These are phyloP conservation scores for Aureobasidium sp. DNA, from an alignment of 2,329 filamentous ascomycete genomes.

Conservation along the genomic window DNA sequence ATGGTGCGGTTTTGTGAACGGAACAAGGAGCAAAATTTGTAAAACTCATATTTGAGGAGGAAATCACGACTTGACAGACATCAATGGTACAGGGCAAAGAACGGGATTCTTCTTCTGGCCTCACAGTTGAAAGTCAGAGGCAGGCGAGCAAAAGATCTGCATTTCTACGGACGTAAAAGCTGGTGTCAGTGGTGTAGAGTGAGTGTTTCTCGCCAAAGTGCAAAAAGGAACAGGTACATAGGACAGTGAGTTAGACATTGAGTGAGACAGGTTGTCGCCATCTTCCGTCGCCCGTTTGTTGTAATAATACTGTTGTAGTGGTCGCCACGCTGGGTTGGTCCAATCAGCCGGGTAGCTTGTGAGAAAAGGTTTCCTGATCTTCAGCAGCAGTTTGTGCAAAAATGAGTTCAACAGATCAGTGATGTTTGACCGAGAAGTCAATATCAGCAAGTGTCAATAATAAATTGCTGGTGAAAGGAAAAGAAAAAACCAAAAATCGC, in stretches of 20 bases:
- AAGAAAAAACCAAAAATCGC: background rate
- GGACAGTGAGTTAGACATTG: constrained; percentile 7
- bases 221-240: background rate
- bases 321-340: constrained; percentile 8
- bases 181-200: constrained; percentile 1
- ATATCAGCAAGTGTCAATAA: background rate
- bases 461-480: background rate
- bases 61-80: background rate
- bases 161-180: constrained; percentile 3
- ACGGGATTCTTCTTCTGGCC: background rate
- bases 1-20: background rate
- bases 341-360: constrained; percentile 3
- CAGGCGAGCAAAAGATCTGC: background rate
- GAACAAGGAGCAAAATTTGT: constrained; percentile 1
- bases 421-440: background rate
- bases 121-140: background rate
- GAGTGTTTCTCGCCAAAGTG: background rate
- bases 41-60: background rate
- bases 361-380: background rate
- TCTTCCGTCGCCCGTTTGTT: constrained; percentile 9
- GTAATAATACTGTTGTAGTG: constrained; percentile 14
- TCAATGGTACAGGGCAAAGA: background rate
- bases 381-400: background rate
- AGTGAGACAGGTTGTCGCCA: constrained; percentile 11
- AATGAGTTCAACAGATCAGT: constrained; percentile 1